phyloP scores from a whole-genome alignment of 2,329 filamentous ascomycete genomes.

The Chalara sp. region DNA sequence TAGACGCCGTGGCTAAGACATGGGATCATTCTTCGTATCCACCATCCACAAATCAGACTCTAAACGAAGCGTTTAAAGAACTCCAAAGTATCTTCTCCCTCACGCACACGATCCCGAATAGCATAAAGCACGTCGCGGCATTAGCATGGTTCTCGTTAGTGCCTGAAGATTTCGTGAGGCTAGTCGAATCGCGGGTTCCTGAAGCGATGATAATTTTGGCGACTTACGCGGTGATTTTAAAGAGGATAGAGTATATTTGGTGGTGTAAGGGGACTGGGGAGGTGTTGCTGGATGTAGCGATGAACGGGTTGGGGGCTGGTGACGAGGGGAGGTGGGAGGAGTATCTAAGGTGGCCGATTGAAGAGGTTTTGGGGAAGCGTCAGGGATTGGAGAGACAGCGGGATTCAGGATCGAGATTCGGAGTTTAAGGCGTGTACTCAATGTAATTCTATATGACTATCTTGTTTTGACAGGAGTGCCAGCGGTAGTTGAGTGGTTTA shows the following conservation, averaged over 20 bases:
- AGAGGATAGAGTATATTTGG: background rate
- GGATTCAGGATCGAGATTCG: too few relatives aligned
- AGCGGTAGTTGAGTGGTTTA: too few relatives aligned
- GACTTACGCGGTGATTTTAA: background rate
- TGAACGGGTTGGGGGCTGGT: background rate
- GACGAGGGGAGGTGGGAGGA: background rate
- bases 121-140: background rate
- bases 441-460: too few relatives aligned
- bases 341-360: background rate
- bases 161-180: background rate
- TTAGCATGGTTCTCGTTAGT: background rate
- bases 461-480: too few relatives aligned
- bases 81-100: background rate
- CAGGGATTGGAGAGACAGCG: background rate
- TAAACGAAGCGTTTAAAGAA: background rate
- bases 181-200: background rate
- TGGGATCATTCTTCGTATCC: background rate
- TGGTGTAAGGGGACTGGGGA: background rate
- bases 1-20: background rate
- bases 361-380: background rate
- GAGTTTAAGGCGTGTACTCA: too few relatives aligned
- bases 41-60: background rate
- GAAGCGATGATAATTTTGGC: background rate
- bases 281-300: background rate
- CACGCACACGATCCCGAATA: background rate